A percentile compares a stretch with the other conserved stretches of the same genome.
Conservation (phyloP, 2,329 filamentous ascomycete species). For the Tolypocladium endophyticum region DNA sequence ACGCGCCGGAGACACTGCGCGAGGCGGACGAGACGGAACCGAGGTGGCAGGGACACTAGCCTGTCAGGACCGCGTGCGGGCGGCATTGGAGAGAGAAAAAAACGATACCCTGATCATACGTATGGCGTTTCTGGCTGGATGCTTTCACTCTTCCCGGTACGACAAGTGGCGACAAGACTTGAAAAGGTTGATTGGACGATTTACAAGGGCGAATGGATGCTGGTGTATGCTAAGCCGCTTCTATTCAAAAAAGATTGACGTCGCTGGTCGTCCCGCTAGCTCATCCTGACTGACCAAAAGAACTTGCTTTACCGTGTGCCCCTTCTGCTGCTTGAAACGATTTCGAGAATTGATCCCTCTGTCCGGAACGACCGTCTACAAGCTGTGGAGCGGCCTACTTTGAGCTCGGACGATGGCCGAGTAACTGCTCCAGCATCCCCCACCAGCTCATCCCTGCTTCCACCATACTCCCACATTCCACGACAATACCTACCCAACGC, state of each 20-base stretch:
- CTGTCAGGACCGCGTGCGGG: neutral
- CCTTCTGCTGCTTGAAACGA: too few relatives aligned
- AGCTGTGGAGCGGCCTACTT: too few relatives aligned
- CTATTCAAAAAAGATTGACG: too few relatives aligned
- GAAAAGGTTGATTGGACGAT: neutral
- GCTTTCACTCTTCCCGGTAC: neutral
- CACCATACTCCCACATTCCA: too few relatives aligned
- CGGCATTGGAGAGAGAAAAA: neutral
- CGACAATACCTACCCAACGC: too few relatives aligned
- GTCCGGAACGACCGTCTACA: too few relatives aligned
- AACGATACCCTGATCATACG: neutral
- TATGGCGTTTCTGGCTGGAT: neutral
- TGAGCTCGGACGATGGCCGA: too few relatives aligned
- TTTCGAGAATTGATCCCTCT: too few relatives aligned
- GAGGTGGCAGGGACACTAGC: conserved; percentile 11
- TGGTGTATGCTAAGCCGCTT: neutral
- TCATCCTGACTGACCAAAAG: neutral
- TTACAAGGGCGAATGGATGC: neutral
- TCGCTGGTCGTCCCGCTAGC: neutral
- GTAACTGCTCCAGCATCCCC: too few relatives aligned
- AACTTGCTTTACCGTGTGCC: neutral
- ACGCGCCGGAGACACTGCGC: conserved; percentile 10
- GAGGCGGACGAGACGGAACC: conserved; percentile 16
- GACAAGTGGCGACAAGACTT: neutral
- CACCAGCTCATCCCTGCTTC: too few relatives aligned